Conservation (phyloP, 2,329 filamentous ascomycete genomes). For the Pezicula radicicola region DNA sequence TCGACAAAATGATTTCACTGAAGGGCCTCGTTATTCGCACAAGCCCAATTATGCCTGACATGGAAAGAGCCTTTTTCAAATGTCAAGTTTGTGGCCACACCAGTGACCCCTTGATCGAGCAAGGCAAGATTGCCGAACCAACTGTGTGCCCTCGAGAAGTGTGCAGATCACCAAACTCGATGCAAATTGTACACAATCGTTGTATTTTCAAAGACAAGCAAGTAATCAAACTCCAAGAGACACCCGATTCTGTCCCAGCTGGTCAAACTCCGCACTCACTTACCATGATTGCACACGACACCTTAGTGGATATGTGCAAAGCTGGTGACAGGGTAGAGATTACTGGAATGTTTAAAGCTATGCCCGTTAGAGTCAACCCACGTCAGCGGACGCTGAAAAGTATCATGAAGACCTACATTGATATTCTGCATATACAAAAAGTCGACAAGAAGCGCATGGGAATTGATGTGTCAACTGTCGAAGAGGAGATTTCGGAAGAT, state of each 20-base stretch:
- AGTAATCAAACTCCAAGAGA: conserved; percentile 97
- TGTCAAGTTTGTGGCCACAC: conserved; percentile 93
- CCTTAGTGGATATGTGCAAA: conserved; percentile 96
- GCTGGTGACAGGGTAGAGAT: conserved; percentile 94
- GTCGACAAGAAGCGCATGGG: conserved; percentile 94
- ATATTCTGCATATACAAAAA: conserved; percentile 94
- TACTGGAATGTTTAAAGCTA: conserved; percentile 95
- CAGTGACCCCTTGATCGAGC: conserved; percentile 85
- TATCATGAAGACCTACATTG: conserved; percentile 96
- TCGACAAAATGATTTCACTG: conserved; percentile 92
- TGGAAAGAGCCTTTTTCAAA: conserved; percentile 98
- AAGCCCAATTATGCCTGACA: conserved; percentile 95
- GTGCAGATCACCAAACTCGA: conserved; percentile 86
- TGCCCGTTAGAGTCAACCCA: conserved; percentile 89
- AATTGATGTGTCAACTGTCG: conserved; percentile 83
- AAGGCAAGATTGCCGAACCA: conserved; percentile 93
- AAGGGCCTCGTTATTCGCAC: conserved; percentile 96
- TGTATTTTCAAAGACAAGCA: conserved; percentile 96
- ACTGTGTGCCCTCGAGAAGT: conserved; percentile 81
- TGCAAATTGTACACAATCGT: conserved; percentile 97
- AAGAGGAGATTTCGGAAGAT: conserved; percentile 63
- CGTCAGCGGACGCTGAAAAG: conserved; percentile 90
- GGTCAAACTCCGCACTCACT: conserved; percentile 97
- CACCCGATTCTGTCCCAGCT: conserved; percentile 88
- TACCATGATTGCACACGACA: conserved; percentile 93